Percentiles rank a stretch among this genome's conserved stretches.
Conservation (phyloP, 169 alveolate species). For the Plasmodium billcollinsi region DNA sequence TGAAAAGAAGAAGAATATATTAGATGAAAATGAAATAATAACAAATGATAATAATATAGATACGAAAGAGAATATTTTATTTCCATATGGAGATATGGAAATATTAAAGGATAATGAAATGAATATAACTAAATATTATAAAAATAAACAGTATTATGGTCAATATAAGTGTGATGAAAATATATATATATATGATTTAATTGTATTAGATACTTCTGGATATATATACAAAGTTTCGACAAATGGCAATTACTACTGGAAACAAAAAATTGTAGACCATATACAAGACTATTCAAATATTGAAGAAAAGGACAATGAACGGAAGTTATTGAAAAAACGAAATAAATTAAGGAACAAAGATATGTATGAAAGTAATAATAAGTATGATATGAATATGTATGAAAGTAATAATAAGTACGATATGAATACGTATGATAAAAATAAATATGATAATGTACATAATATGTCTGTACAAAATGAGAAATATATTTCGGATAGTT, state of each 20-base stretch:
- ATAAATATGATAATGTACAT: too few species aligned
- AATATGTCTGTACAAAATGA: too few species aligned
- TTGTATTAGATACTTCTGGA: slow-evolving; percentile 65
- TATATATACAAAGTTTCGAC: slow-evolving; percentile 74
- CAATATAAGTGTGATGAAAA: slow-evolving; percentile 59
- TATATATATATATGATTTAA: slow-evolving; percentile 31
- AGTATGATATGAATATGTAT: neutral
- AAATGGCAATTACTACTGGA: slow-evolving; percentile 72
- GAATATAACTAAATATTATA: slow-evolving; percentile 35
- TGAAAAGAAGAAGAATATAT: neutral
- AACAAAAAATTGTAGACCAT: slow-evolving; percentile 46
- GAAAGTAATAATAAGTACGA: neutral
- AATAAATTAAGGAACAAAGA: slow-evolving; percentile 4
- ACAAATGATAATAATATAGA: slow-evolving; percentile 11
- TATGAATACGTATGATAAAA: too few species aligned
- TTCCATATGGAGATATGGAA: slow-evolving; percentile 27
- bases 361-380: slow-evolving; percentile 1
- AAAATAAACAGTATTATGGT: slow-evolving; percentile 45
- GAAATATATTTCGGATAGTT: too few species aligned
- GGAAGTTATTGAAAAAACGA: slow-evolving; percentile 6
- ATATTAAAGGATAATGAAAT: slow-evolving; percentile 13
- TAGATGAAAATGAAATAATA: slow-evolving; percentile 4
- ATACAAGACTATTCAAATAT: slow-evolving; percentile 27
- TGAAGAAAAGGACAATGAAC: slow-evolving; percentile 17
- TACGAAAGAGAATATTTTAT: slow-evolving; percentile 27